Evolutionary conservation across 2,329 filamentous ascomycete species (phyloP), one percentile per base, ranked within the genome.

Genomic region (Coniochaeta sp.): DNA sequence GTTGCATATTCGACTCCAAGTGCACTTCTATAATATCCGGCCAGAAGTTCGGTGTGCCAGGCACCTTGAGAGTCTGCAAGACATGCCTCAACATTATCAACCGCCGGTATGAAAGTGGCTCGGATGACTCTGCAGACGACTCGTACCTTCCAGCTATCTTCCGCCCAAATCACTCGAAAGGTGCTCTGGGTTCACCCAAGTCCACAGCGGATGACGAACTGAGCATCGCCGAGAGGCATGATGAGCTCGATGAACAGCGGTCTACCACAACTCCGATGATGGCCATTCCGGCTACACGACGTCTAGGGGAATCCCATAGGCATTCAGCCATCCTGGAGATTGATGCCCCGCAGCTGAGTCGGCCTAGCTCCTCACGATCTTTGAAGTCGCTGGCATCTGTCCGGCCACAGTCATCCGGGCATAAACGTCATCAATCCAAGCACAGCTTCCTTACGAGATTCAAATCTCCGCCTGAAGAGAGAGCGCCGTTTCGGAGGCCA

Each of bases 1-100:
- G 95, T n/a, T 96, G 96, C 69, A 99, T 99, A 52, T 99, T 99
- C 69, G 95, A 98, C 73, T 90, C 91, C 5, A 96, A 96, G 72
- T 99, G 95, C 74, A 99, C 93, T 0, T 89, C 89, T 6, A 87
- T 93, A n/a, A 91, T 98, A 26, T 85, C 91, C 6, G 95, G 93
- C 6, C 85, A 89, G 64, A 87, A 88, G 57, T 98, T 99, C 71
- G 93, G 91, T 17, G 91, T 97, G 57, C 85, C 87, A 56, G 90
- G 91, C 7, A 90, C 87, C 16, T 80, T 99, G 47, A 84, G 93
- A 61, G 91, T 99, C 14, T 99, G 95, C 77, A 96, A 93, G 67
- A 91, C 90, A 24, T 99, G 95, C 68, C 87, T 98, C 66, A 85
- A 86, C 59, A 92, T 98, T 69, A 96, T 99, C 66, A 91, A 93